Conservation (phyloP, 148 eudicot genomes). For the Mesembryanthemum crystallinum region DNA sequence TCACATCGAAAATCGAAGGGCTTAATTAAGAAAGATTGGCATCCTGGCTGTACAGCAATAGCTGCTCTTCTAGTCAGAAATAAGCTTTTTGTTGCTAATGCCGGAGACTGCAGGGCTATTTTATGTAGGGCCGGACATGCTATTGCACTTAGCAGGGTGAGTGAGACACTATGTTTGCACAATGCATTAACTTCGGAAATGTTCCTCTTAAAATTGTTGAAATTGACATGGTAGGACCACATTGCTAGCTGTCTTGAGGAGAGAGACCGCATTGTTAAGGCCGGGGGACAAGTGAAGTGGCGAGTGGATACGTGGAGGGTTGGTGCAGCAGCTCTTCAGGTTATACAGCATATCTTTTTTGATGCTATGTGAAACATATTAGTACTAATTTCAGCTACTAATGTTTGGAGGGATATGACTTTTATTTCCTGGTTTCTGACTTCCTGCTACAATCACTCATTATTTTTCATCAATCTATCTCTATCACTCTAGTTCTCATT, state of each 20-base stretch:
- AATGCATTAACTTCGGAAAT: background rate
- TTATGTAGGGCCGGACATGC: slow-evolving; percentile 65
- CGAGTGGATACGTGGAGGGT: slow-evolving; percentile 96
- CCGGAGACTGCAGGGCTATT: slow-evolving; percentile 92
- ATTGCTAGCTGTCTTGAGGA: slow-evolving; percentile 80
- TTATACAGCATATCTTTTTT: slow-evolving; percentile 25
- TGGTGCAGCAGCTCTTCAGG: slow-evolving; percentile 95
- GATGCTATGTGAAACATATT: slow-evolving; percentile 6
- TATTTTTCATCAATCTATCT: too few relatives aligned
- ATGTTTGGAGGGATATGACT: too few relatives aligned
- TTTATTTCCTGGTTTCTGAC: too few relatives aligned
- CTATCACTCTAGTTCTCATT: too few relatives aligned
- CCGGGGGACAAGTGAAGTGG: slow-evolving; percentile 84
- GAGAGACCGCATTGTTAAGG: slow-evolving; percentile 63
- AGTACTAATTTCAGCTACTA: background rate
- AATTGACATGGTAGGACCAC: slow-evolving; percentile 63
- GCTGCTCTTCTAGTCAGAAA: slow-evolving; percentile 62
- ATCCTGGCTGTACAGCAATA: slow-evolving; percentile 97
- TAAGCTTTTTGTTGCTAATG: slow-evolving; percentile 83
- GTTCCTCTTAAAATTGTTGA: slow-evolving; percentile 16
- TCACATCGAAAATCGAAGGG: slow-evolving; percentile 53
- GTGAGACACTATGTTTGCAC: slow-evolving; percentile 18
- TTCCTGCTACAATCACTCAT: too few relatives aligned
- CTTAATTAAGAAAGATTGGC: slow-evolving; percentile 65
- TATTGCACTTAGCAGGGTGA: slow-evolving; percentile 78